Evolutionary conservation across 2,329 filamentous ascomycete species (phyloP).

Genomic region (Incumbomyces delicatus): DNA sequence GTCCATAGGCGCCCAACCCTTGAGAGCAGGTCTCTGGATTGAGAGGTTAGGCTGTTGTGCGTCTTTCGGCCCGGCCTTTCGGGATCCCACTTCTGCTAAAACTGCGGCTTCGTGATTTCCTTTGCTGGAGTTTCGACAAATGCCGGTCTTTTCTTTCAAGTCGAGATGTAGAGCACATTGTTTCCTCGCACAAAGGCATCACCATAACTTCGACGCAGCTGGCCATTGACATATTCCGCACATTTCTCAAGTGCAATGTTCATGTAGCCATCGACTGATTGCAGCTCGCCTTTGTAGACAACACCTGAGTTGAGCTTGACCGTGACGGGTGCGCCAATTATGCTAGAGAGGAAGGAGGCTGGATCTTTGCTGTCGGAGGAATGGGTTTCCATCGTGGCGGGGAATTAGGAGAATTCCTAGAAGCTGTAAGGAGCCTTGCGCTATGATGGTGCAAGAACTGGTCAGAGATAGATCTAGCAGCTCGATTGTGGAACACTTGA

Average conservation of each 20-base stretch:
- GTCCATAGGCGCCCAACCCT: too few relatives aligned
- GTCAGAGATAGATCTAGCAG: too few relatives aligned
- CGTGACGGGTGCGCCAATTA: constrained; percentile 86
- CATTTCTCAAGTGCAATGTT: constrained; percentile 98
- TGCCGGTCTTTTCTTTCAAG: constrained; percentile 9
- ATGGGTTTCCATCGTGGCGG: constrained; percentile 14
- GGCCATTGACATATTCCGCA: constrained; percentile 79
- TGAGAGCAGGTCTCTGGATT: too few relatives aligned
- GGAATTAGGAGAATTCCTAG: neutral
- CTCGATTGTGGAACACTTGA: too few relatives aligned
- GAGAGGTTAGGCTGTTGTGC: too few relatives aligned
- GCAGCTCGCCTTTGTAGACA: constrained; percentile 92
- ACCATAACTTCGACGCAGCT: constrained; percentile 72
- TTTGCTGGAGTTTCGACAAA: too few relatives aligned
- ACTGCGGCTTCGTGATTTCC: too few relatives aligned
- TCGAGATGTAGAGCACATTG: constrained; percentile 47
- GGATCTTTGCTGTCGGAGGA: constrained; percentile 62
- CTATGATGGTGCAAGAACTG: too few relatives aligned
- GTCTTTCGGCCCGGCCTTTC: too few relatives aligned
- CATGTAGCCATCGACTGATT: constrained; percentile 98
- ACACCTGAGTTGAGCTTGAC: constrained; percentile 99
- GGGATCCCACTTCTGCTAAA: too few relatives aligned
- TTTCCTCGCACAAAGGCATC: constrained; percentile 95
- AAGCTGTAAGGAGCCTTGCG: too few relatives aligned
- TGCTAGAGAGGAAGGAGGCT: constrained; percentile 83